Base-by-base conservation (phyloP, 257 asterid species). In the Echium plantagineum region DNA sequence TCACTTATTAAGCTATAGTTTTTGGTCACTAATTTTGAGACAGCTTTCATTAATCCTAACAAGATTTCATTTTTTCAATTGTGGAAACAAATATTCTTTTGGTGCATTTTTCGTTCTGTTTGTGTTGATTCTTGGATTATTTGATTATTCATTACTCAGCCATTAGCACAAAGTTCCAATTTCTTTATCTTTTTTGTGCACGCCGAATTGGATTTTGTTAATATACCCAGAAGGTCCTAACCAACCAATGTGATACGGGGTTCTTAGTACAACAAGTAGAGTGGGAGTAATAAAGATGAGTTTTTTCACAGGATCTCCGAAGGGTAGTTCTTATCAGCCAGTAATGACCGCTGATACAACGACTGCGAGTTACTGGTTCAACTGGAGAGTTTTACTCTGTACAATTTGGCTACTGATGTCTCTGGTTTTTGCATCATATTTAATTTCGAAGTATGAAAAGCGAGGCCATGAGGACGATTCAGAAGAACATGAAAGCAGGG, bases 301-400 rank as follows among this genome's bases (percentile, higher is more conserved):
- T 73, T 70, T 86, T 70, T 74, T 86, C 66, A 93, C 96, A 61
- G 99, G 95, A 61, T 73, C 91, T 0, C 74, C 94, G 17, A 83
- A 68, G 58, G 62, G 49, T 42, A 13, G 60, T 48, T 72, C 96
- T 65, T 93, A 95, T 96, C 95, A 80, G 71, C 99, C 95, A 15
- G 87, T 82, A 48, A 68, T 70, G 78, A 84, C 95, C 0, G 96
- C 71, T 0, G 75, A 86, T 55, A 86, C 99, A 63, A 89, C 95
- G 5, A 77, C 85, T 18, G 38, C 94, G 57, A 56, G 84, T 32
- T 93, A 93, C 63, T 89, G 99, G 99, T 77, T 93, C 0, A 89
- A 89, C 57, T 93, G 99, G 97, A 83, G 94, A 66, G 83, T 93
- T 20, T 57, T 80, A 65, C 78, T 93, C 12, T 89, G 97, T 38